These are phyloP conservation scores for Phytopythium aichiense DNA, from an alignment of 352 stramenopile species.

Conservation along the genomic window DNA sequence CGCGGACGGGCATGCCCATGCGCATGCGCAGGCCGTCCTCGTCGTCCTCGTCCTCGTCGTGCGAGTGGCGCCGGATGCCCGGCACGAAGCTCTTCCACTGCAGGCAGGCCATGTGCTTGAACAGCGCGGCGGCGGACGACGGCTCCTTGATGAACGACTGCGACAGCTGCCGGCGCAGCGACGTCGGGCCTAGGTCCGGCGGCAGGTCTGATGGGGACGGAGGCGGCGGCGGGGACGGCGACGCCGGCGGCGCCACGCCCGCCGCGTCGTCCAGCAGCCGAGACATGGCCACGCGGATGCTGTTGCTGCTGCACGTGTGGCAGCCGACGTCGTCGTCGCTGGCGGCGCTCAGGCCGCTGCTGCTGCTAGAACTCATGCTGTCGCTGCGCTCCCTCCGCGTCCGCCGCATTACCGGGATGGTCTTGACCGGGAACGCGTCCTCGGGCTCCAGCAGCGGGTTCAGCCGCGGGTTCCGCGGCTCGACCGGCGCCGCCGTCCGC, in stretches of 20 bases:
- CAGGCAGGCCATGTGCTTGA: conserved; percentile 19
- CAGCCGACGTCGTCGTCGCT: conserved; percentile 8
- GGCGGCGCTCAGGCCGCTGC: not conserved
- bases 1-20: not conserved
- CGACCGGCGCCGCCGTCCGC: not conserved
- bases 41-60: conserved; percentile 8
- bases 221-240: not conserved
- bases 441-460: conserved; percentile 39
- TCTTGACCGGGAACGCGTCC: conserved; percentile 13
- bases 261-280: conserved; percentile 8
- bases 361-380: conserved; percentile 1
- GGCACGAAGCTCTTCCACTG: conserved; percentile 22
- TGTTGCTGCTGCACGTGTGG: conserved; percentile 10
- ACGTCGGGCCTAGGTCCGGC: conserved; percentile 5
- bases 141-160: conserved; percentile 13
- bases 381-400: not conserved
- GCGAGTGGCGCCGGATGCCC: conserved; percentile 6
- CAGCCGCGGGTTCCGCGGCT: conserved; percentile 12
- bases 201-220: not conserved
- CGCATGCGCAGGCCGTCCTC: conserved; percentile 1
- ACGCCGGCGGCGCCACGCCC: not conserved
- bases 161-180: conserved; percentile 8
- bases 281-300: conserved; percentile 6
- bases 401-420: not conserved
- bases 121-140: conserved; percentile 9